Evolutionary conservation across 1,284 basidiomycete genomes (phyloP), one percentile per base, ranked within the genome.

Genomic region (Stygiomarasmius scandens): DNA sequence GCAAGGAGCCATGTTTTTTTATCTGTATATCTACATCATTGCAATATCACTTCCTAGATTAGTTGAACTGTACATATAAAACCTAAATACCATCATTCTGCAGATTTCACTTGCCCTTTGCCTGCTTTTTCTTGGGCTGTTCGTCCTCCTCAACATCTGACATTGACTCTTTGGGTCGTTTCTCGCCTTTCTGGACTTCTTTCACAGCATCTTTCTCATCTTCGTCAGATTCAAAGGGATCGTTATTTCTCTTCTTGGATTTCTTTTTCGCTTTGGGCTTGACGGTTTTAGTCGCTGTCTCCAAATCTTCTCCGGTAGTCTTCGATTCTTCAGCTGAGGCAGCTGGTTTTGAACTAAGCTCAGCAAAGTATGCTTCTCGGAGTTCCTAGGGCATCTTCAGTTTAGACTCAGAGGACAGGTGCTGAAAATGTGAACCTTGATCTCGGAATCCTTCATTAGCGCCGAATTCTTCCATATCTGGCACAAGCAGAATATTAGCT

Each of bases 401-500:
- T 22, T 10, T 11, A 24, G n/a, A 11, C 19, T 19, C 23, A 36
- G 4, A 36, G 4, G 14, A 46, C 52, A 11, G 47, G 43, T 59
- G 48, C 5, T 45, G 27, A 20, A 22, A 29, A 52, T 46, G 1
- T 66, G 44, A 63, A 82, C 87, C 75, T 87, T 87, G 54, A 81
- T 79, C 64, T 89, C 84, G 38, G 78, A 66, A 20, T 87, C 86
- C 32, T 77, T 76, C 59, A 90, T 66, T 23, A 90, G 68, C 23
- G 79, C 76, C 2, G 76, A 72, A 63, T 83, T 84, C 70, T 86
- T 89, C 86, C 87, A 89, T 38, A 84, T 74, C 88, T 89, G 60
- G 43, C 20, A 49, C 43, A 43, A 45, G 49, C 43, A 24, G 36
- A 24, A 24, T 56, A 43, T 23, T 49, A 45, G 25, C 20, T 3